phyloP scores from a whole-genome alignment of 1,284 basidiomycete genomes.

The Malassezia slooffiae region DNA sequence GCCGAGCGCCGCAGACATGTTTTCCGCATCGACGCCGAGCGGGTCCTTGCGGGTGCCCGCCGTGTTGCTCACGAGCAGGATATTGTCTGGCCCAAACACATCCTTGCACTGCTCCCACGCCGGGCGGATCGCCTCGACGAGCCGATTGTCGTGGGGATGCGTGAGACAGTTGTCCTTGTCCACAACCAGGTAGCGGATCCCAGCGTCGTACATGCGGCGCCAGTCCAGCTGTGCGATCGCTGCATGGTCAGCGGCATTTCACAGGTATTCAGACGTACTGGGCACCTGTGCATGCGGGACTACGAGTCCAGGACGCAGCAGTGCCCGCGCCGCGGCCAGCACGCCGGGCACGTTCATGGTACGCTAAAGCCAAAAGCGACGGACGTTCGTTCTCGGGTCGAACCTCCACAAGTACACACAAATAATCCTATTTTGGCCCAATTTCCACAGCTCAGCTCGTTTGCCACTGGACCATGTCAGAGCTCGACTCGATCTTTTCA shows the following conservation, averaged over 20 bases:
- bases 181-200: conserved; percentile 76
- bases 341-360: conserved; percentile 60
- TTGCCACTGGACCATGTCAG: conserved; percentile 2
- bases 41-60: conserved; percentile 72
- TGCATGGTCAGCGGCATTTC: not conserved
- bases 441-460: not conserved
- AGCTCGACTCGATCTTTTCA: conserved; percentile 13
- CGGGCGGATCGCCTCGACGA: conserved; percentile 49
- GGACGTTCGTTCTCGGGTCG: no score
- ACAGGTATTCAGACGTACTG: conserved; percentile 39
- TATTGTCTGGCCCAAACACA: conserved; percentile 65
- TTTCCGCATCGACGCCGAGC: conserved; percentile 72
- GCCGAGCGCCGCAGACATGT: conserved; percentile 63
- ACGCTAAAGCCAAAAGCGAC: not conserved
- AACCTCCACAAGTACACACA: not conserved
- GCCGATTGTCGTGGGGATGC: conserved; percentile 35
- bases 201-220: conserved; percentile 60
- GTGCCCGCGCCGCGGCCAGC: conserved; percentile 61
- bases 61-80: conserved; percentile 87
- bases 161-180: conserved; percentile 93
- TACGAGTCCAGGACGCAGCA: conserved; percentile 62
- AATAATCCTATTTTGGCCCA: not conserved
- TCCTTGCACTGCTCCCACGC: conserved; percentile 65
- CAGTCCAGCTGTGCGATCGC: conserved; percentile 83
- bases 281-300: conserved; percentile 61